Evolutionary conservation across 176 grass and related monocot genomes (phyloP).

Genomic region (Phoenix roebelenii): DNA sequence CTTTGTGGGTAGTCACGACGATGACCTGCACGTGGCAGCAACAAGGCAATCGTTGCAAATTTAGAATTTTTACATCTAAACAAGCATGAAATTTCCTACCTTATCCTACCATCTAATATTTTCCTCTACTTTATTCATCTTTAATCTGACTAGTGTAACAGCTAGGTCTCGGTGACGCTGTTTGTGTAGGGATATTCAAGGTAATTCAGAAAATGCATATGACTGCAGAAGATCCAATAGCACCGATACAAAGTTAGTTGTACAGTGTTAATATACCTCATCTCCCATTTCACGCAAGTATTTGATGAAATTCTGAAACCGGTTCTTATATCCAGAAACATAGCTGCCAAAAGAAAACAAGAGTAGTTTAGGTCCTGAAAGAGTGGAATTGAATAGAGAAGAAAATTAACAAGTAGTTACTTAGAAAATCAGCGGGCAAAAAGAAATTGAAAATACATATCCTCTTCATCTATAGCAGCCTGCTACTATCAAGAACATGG

Average conservation of each 20-base stretch:
- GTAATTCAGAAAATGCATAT: too few relatives aligned
- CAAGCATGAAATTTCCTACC: too few relatives aligned
- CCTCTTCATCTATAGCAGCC: too few relatives aligned
- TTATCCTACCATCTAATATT: too few relatives aligned
- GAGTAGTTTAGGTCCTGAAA: not conserved
- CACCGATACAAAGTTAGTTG: not conserved
- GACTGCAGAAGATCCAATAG: not conserved
- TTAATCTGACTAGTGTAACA: too few relatives aligned
- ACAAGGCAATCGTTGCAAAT: not conserved
- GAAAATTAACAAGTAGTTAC: too few relatives aligned
- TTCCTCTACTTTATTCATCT: too few relatives aligned
- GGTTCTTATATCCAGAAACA: slow-evolving; percentile 91
- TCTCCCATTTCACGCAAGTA: slow-evolving; percentile 92
- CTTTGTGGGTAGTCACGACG: slow-evolving; percentile 91
- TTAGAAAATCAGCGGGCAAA: too few relatives aligned
- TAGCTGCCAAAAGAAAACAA: slow-evolving; percentile 32
- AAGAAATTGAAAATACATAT: too few relatives aligned
- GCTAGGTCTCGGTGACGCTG: too few relatives aligned
- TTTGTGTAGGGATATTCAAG: too few relatives aligned
- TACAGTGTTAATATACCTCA: slow-evolving; percentile 32
- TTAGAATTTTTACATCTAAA: not conserved
- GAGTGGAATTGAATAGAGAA: slow-evolving; percentile 6
- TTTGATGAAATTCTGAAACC: slow-evolving; percentile 98
- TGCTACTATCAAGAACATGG: too few relatives aligned
- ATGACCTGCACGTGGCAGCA: slow-evolving; percentile 48